These are phyloP conservation scores for Xylaria multiplex DNA, from an alignment of 2,329 filamentous ascomycete genomes.

Conservation along the genomic window DNA sequence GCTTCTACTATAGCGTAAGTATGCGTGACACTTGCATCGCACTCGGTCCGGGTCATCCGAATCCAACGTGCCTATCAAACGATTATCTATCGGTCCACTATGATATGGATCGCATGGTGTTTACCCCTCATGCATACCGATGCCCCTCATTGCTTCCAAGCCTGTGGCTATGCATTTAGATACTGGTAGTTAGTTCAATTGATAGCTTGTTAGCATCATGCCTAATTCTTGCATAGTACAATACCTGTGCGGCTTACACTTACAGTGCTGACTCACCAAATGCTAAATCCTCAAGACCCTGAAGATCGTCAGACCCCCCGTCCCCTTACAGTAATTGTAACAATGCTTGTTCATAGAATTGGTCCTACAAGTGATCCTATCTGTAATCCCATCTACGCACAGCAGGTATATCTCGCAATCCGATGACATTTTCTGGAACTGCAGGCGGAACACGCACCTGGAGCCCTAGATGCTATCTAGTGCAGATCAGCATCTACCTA, in stretches of 20 bases:
- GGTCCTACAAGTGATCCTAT: neutral
- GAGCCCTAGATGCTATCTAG: neutral
- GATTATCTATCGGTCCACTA: slow-evolving; percentile 20
- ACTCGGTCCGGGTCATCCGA: slow-evolving; percentile 32
- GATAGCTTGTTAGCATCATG: slow-evolving; percentile 11
- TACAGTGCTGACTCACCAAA: slow-evolving; percentile 15
- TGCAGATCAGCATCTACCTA: slow-evolving; percentile 22
- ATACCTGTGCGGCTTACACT: neutral
- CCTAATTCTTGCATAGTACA: slow-evolving; percentile 2
- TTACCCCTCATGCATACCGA: slow-evolving; percentile 27
- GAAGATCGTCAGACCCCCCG: slow-evolving; percentile 4
- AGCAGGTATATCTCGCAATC: neutral
- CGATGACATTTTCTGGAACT: neutral
- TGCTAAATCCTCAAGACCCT: slow-evolving; percentile 12
- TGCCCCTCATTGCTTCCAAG: slow-evolving; percentile 18
- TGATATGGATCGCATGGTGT: slow-evolving; percentile 9
- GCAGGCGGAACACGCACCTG: neutral
- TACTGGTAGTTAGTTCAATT: neutral
- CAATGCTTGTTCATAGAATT: neutral
- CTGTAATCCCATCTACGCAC: too few species aligned
- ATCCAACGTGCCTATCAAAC: neutral
- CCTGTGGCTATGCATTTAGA: slow-evolving; percentile 7
- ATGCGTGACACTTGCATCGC: too few species aligned
- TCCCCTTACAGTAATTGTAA: neutral
- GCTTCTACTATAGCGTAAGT: too few species aligned